Evolutionary conservation across 2,329 filamentous ascomycete species (phyloP).

Genomic region (Colletotrichum plurivorum): DNA sequence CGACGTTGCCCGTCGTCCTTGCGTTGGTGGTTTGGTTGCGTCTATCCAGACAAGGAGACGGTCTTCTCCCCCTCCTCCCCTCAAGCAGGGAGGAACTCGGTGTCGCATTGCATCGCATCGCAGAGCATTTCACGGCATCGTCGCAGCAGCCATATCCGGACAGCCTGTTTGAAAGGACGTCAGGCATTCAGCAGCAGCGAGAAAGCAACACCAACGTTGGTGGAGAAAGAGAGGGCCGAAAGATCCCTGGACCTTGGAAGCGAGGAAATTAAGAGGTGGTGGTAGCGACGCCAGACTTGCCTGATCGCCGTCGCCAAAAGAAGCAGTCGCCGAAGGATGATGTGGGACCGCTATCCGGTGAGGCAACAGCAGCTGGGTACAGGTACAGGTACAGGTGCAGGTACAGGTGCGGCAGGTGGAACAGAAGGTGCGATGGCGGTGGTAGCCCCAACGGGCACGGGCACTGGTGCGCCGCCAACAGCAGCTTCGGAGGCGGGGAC

Average conservation of each 20-base stretch:
- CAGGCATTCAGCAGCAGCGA: no score
- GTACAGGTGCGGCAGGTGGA: neutral
- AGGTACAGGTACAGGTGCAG: neutral
- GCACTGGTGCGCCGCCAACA: neutral
- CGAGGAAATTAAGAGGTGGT: conserved; percentile 25
- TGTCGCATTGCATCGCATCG: no score
- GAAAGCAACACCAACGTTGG: no score
- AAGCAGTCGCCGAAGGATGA: neutral
- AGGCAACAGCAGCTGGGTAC: neutral
- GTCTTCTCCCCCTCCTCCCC: no score
- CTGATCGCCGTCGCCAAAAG: conserved; percentile 10
- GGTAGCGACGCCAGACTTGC: conserved; percentile 13
- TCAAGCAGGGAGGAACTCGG: no score
- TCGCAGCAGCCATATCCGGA: no score
- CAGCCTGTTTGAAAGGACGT: no score
- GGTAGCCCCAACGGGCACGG: no score
- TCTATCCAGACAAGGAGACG: no score
- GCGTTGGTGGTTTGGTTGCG: no score
- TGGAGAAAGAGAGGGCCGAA: neutral
- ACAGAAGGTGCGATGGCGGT: neutral
- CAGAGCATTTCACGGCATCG: no score
- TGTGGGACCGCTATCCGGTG: conserved; percentile 22
- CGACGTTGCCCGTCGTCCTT: no score
- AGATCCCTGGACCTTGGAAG: conserved; percentile 1
- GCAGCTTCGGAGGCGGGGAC: conserved; percentile 21